Evolutionary conservation across 2,329 filamentous ascomycete species (phyloP), one percentile per base, ranked within the genome.

Genomic region (Nemania sp.): DNA sequence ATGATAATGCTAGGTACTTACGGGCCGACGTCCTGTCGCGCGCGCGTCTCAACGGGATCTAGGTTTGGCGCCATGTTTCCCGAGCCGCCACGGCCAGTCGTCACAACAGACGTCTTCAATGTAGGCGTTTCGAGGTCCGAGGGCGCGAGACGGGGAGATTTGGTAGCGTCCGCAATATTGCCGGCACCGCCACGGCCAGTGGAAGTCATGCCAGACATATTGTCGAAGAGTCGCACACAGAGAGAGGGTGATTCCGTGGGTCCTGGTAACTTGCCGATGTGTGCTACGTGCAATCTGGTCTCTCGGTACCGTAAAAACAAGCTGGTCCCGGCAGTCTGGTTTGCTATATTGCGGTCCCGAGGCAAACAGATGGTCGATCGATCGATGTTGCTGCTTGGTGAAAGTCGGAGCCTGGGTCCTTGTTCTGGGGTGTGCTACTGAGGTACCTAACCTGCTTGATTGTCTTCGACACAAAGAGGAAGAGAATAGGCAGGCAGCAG

Each of bases 61-160:
- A 83, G 84, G 68, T 87, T 86, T 62, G 75, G 77, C 42, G 88
- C 85, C 88, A 96, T 96, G 77, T 96, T 96, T 56, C 91, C 91
- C 4, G 83, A 86, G 57, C 92, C 92, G 51, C 92, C 92, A 46
- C 92, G 89, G 52, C 92, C 92, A 3, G 92, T 97, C 17, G 92
- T 96, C 68, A 93, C 91, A 61, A 90, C 79, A n/a, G 88, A 76
- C 41, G 82, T 82, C 75, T 95, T 96, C 68, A 97, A 83, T 11
- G 84, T 88, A 1, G 92, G 92, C 1, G 91, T 96, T 65, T 86
- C 77, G 59, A 96, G 83, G 66, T 93, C 89, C 60, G 82, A 75
- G 45, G 83, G 75, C 24, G 77, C 73, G 39, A 84, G 63, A 55
- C 73, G 71, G 36, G 72, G 72, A 12, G 77, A 76, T 58, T 77